Percentiles rank a stretch among this genome's conserved stretches.
Conservation (phyloP, 2,329 filamentous ascomycete species). For the Macroventuria anomochaeta region DNA sequence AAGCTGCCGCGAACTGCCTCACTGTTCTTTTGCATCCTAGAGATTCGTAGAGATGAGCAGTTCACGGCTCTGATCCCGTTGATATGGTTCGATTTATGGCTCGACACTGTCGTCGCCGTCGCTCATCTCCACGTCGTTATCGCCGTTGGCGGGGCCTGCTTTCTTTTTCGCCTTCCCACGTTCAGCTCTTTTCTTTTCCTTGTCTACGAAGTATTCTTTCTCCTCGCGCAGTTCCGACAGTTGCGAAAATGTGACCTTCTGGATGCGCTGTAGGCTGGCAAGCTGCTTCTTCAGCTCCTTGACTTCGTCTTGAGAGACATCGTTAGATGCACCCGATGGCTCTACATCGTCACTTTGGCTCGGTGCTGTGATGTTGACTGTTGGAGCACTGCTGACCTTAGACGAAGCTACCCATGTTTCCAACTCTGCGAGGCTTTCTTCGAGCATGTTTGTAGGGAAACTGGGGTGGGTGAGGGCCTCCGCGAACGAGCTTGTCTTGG, state of each 20-base stretch:
- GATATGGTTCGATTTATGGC: slow-evolving; percentile 5
- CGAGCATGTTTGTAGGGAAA: slow-evolving; percentile 52
- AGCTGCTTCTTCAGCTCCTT: slow-evolving; percentile 49
- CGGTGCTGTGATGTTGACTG: slow-evolving; percentile 46
- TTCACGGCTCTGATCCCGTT: slow-evolving; percentile 2
- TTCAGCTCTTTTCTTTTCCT: slow-evolving; percentile 40
- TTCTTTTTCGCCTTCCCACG: slow-evolving; percentile 33
- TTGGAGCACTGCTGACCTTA: slow-evolving; percentile 19
- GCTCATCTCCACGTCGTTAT: slow-evolving; percentile 42
- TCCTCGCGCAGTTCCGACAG: slow-evolving; percentile 53
- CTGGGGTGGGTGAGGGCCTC: slow-evolving; percentile 52
- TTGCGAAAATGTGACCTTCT: slow-evolving; percentile 55
- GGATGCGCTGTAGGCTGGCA: slow-evolving; percentile 53
- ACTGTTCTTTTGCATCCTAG: slow-evolving; percentile 17
- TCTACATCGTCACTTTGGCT: slow-evolving; percentile 12
- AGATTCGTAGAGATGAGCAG: neutral
- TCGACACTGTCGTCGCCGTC: slow-evolving; percentile 20
- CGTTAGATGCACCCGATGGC: slow-evolving; percentile 3
- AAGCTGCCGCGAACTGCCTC: slow-evolving; percentile 10
- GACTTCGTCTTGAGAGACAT: slow-evolving; percentile 37
- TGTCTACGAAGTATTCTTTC: slow-evolving; percentile 43
- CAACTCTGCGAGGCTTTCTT: slow-evolving; percentile 46
- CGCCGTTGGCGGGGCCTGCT: slow-evolving; percentile 28
- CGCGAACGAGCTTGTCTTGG: slow-evolving; percentile 43
- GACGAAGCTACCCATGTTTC: slow-evolving; percentile 36